Percentiles rank a stretch among this genome's conserved stretches.
Conservation (phyloP, 495 filamentous ascomycete species). For the Hyaloscypha bicolor region DNA sequence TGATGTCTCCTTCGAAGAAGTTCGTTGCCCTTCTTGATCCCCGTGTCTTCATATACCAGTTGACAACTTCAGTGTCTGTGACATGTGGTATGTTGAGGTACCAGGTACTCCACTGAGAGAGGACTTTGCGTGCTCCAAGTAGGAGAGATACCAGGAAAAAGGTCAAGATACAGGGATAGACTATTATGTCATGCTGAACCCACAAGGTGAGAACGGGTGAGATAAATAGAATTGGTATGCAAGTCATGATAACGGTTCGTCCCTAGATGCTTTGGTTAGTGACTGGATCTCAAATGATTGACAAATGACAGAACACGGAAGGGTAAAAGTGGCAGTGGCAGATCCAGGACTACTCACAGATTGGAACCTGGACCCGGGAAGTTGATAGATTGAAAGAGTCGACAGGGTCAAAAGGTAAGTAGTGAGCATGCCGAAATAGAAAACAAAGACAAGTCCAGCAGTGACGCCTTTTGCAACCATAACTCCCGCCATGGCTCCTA, state of each 20-base stretch:
- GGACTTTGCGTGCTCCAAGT: slow-evolving; percentile 43
- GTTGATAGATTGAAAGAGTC: slow-evolving; percentile 58
- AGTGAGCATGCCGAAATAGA: slow-evolving; percentile 50
- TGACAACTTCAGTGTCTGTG: slow-evolving; percentile 48
- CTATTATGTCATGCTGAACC: slow-evolving; percentile 41
- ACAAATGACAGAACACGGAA: background rate
- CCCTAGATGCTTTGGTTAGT: slow-evolving; percentile 6
- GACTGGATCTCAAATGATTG: background rate
- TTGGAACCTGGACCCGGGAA: slow-evolving; percentile 54
- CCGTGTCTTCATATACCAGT: slow-evolving; percentile 48
- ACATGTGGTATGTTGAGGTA: slow-evolving; percentile 47
- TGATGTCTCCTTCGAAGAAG: slow-evolving; percentile 13
- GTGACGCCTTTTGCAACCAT: slow-evolving; percentile 37
- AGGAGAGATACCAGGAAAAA: slow-evolving; percentile 46
- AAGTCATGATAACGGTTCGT: slow-evolving; percentile 28
- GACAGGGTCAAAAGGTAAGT: slow-evolving; percentile 51
- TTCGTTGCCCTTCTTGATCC: slow-evolving; percentile 42
- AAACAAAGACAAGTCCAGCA: slow-evolving; percentile 50
- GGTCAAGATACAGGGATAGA: slow-evolving; percentile 50
- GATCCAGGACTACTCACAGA: slow-evolving; percentile 35
- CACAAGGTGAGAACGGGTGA: slow-evolving; percentile 50
- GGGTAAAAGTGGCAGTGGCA: too few species aligned
- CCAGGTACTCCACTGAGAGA: slow-evolving; percentile 53
- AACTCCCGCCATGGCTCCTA: slow-evolving; percentile 53
- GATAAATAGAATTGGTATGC: slow-evolving; percentile 50